These are phyloP conservation scores for Fraxinus albicans DNA, from an alignment of 305 asterid species.

Conservation along the genomic window DNA sequence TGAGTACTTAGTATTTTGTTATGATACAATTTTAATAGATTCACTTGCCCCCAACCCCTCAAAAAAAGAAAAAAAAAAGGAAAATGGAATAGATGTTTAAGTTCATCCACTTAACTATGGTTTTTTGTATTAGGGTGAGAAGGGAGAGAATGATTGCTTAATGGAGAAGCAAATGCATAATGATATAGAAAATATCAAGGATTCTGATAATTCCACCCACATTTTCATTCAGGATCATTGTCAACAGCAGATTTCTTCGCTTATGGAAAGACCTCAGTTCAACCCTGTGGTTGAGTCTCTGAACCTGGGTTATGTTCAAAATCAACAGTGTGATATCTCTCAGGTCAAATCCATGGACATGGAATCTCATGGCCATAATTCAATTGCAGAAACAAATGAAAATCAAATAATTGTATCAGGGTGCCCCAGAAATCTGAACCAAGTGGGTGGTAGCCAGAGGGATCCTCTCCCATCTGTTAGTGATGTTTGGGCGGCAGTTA, in stretches of 20 bases:
- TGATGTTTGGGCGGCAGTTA: constrained; percentile 61
- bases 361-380: constrained; percentile 37
- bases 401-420: constrained; percentile 39
- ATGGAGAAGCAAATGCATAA: constrained; percentile 28
- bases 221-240: constrained; percentile 31
- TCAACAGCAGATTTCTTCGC: constrained; percentile 39
- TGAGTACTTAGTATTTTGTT: neutral
- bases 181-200: constrained; percentile 26
- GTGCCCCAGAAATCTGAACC: constrained; percentile 45
- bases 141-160: constrained; percentile 30
- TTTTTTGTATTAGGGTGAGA: constrained; percentile 44
- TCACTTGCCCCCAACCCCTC: neutral
- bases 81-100: neutral
- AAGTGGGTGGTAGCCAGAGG: constrained; percentile 41
- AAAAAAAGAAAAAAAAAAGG: too few relatives aligned
- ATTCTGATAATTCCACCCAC: constrained; percentile 32
- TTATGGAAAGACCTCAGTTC: constrained; percentile 24
- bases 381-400: constrained; percentile 39
- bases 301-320: constrained; percentile 36
- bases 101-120: constrained; percentile 12
- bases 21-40: constrained; percentile 15
- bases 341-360: constrained; percentile 43
- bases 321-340: constrained; percentile 38
- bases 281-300: constrained; percentile 36
- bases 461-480: constrained; percentile 37